A percentile compares a stretch with the other conserved stretches of the same genome.
Conservation (phyloP, 2,329 filamentous ascomycete genomes). For the Aspergillus sp. region DNA sequence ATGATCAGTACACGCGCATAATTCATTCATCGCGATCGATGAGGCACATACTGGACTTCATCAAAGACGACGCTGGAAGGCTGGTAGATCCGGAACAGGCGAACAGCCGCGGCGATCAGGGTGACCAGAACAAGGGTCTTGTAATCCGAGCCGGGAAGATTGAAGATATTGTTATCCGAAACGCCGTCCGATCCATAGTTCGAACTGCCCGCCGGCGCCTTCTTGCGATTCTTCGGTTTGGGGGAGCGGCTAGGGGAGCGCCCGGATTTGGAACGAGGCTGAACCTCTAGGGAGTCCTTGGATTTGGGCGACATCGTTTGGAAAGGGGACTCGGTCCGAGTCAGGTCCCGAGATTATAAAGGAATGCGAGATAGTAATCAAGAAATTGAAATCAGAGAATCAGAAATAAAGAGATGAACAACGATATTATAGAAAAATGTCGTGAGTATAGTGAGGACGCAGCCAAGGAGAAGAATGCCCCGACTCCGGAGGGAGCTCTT, state of each 20-base stretch:
- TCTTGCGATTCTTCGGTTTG: constrained; percentile 37
- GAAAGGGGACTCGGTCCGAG: constrained; percentile 5
- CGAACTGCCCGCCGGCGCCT: constrained; percentile 27
- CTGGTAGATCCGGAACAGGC: constrained; percentile 93
- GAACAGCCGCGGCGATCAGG: constrained; percentile 72
- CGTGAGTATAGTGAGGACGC: constrained; percentile 5
- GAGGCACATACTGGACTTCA: constrained; percentile 86
- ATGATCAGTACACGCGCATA: neutral
- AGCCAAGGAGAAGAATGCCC: constrained; percentile 14
- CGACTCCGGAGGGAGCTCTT: constrained; percentile 17
- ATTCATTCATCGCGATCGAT: neutral
- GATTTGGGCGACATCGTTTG: constrained; percentile 30
- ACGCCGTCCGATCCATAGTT: constrained; percentile 56
- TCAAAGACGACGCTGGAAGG: constrained; percentile 97
- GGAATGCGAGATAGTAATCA: constrained; percentile 13
- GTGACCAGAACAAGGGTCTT: constrained; percentile 72
- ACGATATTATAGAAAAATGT: constrained; percentile 8
- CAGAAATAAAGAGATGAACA: constrained; percentile 8
- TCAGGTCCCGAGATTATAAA: constrained; percentile 13
- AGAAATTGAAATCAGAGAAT: constrained; percentile 1
- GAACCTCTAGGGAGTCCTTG: constrained; percentile 38
- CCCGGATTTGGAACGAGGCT: constrained; percentile 32
- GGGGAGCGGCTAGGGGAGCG: constrained; percentile 43
- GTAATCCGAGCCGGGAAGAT: constrained; percentile 81
- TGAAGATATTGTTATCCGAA: constrained; percentile 86